phyloP scores from a whole-genome alignment of 306 rosid species.

The Myrica gale region DNA sequence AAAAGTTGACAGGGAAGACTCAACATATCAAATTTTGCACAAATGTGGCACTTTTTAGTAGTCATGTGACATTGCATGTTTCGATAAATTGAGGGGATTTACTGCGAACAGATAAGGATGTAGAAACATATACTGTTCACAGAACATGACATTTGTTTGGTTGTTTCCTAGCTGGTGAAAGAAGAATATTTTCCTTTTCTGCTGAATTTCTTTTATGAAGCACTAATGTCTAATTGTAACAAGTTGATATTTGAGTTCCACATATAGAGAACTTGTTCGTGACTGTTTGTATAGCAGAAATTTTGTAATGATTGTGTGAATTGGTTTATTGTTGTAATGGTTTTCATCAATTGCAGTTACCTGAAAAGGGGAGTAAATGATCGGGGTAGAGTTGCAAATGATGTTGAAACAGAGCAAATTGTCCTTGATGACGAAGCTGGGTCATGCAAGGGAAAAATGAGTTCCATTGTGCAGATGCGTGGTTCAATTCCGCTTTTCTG shows the following conservation, averaged over 20 bases:
- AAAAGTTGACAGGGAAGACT: not conserved
- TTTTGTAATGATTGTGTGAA: constrained; percentile 7
- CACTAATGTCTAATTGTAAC: not conserved
- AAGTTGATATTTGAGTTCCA: not conserved
- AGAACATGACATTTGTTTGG: too few relatives aligned
- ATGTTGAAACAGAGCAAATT: constrained; percentile 98
- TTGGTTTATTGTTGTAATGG: constrained; percentile 5
- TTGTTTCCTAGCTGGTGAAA: not conserved
- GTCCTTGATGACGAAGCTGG: constrained; percentile 94
- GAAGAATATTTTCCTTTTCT: not conserved
- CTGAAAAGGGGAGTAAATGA: constrained; percentile 97
- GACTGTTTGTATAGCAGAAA: constrained; percentile 20
- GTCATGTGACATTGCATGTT: not conserved
- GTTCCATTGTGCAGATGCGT: constrained; percentile 96
- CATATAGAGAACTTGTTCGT: constrained; percentile 15
- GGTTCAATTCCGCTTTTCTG: constrained; percentile 98
- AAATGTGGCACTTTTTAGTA: not conserved
- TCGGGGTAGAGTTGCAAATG: constrained; percentile 96
- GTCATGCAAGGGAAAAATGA: constrained; percentile 83
- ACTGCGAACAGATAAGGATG: not conserved
- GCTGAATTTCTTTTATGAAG: not conserved
- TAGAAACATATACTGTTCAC: not conserved
- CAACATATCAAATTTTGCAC: not conserved
- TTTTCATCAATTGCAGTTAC: constrained; percentile 52
- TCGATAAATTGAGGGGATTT: not conserved